Evolutionary conservation across 2,329 filamentous ascomycete species (phyloP), one percentile per base, ranked within the genome.

Genomic region (Proliferodiscus dingleyae): DNA sequence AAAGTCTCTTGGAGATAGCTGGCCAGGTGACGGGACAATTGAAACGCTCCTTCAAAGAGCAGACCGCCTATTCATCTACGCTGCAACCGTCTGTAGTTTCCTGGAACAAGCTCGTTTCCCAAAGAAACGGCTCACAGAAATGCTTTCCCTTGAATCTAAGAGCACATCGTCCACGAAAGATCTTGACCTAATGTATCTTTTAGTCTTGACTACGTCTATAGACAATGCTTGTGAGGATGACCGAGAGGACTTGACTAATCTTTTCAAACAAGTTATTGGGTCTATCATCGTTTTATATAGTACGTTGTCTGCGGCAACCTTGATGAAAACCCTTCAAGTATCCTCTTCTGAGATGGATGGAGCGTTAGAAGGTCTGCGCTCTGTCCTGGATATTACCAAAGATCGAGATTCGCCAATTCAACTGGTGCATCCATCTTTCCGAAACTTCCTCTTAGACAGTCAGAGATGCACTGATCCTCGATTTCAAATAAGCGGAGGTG

Each of bases 401-500:
- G 13, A 44, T 50, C 7, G 15, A 55, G 0, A 49, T 53, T 43
- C 34, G 18, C 23, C 55, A 3, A 16, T n/a, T 4, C 23, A 49
- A 19, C 29, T 61, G 6, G 42, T 61, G 6, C 57, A 62, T 49
- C 41, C 55, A 34, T 65, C 60, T 43, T 64, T 65, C 38, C 58
- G 58, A 36, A 58, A 65, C 45, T 63, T 58, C 43, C 57, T 63
- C 21, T 41, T 63, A 10, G 45, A 58, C 39, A 61, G 50, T 37
- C 43, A 45, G 16, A 5, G 45, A 36, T 41, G 45, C 39, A 45
- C 21, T 41, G 23, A 42, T 30, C n/a, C n/a, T n/a, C n/a, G n/a
- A n/a, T 62, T 67, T 51, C 56, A 58, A 52, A 52, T 64, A 45
- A 50, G 68, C 39, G 57, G 64, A 50, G 59, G 51, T 42, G 38